phyloP scores from a whole-genome alignment of 2,329 filamentous ascomycete species.

The Verticillium zaregamsianum region DNA sequence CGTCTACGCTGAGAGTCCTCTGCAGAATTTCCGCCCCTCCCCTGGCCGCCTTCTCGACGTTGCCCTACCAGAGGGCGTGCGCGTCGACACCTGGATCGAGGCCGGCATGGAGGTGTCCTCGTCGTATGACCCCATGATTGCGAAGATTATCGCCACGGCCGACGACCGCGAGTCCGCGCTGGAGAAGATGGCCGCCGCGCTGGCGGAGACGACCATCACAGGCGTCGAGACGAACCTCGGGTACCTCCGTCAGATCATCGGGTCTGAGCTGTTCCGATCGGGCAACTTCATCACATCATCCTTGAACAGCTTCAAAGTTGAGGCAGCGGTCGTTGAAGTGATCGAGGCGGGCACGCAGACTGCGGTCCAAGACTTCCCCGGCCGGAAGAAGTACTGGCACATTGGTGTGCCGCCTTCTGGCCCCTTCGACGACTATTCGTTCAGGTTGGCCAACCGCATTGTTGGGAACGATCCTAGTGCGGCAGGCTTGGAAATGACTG shows the following conservation, averaged over 20 bases:
- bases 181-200: constrained; percentile 55
- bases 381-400: constrained; percentile 30
- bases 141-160: constrained; percentile 67
- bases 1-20: constrained; percentile 70
- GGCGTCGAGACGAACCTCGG: constrained; percentile 30
- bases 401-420: constrained; percentile 35
- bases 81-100: constrained; percentile 68
- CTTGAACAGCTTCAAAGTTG: constrained; percentile 23
- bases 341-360: constrained; percentile 29
- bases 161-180: constrained; percentile 56
- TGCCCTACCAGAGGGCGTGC: constrained; percentile 50
- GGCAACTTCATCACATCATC: constrained; percentile 28
- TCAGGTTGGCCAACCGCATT: constrained; percentile 28
- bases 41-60: constrained; percentile 63
- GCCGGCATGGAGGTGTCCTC: constrained; percentile 67
- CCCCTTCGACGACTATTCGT: constrained; percentile 34
- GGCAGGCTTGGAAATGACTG: constrained; percentile 29
- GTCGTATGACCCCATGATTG: constrained; percentile 73
- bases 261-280: constrained; percentile 19
- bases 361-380: constrained; percentile 36
- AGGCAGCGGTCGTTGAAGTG: constrained; percentile 26
- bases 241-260: constrained; percentile 25
- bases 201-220: constrained; percentile 41
- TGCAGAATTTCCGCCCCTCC: constrained; percentile 60
- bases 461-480: constrained; percentile 24